Evolutionary conservation across 805 yeast species (phyloP), one percentile per base, ranked within the genome.

Genomic region (Kazachstania bromeliacearum): DNA sequence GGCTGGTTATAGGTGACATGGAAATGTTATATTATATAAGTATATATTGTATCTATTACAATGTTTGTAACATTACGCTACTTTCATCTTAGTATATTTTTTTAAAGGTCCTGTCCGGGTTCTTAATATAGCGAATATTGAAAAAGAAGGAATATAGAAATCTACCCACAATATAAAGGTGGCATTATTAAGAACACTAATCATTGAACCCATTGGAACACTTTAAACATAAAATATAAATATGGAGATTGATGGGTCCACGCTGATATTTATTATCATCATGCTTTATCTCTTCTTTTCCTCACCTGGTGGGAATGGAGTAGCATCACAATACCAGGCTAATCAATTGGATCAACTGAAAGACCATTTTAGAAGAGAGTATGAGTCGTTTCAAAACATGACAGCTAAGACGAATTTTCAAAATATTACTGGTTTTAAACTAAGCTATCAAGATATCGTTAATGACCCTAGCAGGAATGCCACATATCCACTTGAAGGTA

Each of bases 361-460:
- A 32, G 48, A 59, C 3, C 68, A 64, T 42, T 53, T 50, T 32
- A 44, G 45, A 41, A 45, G 45, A 44, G 67, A 53, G 34, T 50
- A 55, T 46, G 43, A 54, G 2, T 50, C 55, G 1, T 55, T 79
- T 23, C 45, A 43, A 10, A 60, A 65, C 26, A 53, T 71, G 29
- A 64, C 70, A 1, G 78, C 69, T 53, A 37, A 51, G 14, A 41
- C 58, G 4, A 85, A 83, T 5, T 78, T 77, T 51, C 81, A 82
- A 1, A 79, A 82, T 47, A 55, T 84, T 12, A 80, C 92, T 0
- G 95, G 95, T 3, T 73, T 79, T 39, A 68, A 66, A 47, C 57
- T 79, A 23, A 73, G 85, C 21, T 84, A 82, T 46, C 62, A 66
- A 7, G 94, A 80, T 55, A 68, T 65, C 12, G 15, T 68, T 2